These are phyloP conservation scores for Fabrea salina DNA, from an alignment of 169 alveolate species.

Conservation along the genomic window DNA sequence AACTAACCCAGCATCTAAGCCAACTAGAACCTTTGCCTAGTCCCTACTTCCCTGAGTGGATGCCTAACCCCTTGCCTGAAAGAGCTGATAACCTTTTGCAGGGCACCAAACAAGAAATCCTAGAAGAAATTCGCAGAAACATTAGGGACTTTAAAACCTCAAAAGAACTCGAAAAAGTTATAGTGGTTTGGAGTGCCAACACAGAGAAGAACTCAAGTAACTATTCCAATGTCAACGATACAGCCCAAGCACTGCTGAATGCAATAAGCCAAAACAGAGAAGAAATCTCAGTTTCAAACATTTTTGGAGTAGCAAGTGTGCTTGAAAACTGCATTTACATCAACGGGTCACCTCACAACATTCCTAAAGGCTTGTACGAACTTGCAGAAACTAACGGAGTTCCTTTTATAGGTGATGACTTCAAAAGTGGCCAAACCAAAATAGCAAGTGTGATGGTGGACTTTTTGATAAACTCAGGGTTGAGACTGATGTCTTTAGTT, in stretches of 20 bases:
- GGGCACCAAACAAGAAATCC: conserved; percentile 74
- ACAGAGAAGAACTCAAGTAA: conserved; percentile 85
- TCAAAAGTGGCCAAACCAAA: conserved; percentile 91
- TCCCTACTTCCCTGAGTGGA: conserved; percentile 78
- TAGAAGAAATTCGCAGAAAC: conserved; percentile 77
- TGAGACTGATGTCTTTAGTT: conserved; percentile 84
- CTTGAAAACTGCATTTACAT: conserved; percentile 81
- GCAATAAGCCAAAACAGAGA: conserved; percentile 68
- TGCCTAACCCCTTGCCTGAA: conserved; percentile 85
- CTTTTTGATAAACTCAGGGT: conserved; percentile 81
- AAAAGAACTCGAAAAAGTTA: conserved; percentile 77
- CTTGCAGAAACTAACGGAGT: conserved; percentile 66
- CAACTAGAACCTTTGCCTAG: conserved; percentile 79
- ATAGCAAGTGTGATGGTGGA: conserved; percentile 85
- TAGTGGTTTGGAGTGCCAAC: conserved; percentile 91
- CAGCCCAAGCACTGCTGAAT: conserved; percentile 72
- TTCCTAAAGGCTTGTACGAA: conserved; percentile 82
- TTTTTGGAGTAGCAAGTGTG: conserved; percentile 85
- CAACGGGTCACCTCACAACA: conserved; percentile 93
- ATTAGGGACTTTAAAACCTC: conserved; percentile 77
- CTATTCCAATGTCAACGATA: conserved; percentile 69
- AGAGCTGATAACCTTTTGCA: conserved; percentile 84
- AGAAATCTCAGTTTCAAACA: conserved; percentile 83
- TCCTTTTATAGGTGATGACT: conserved; percentile 88
- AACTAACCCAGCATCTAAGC: conserved; percentile 65